Percentiles rank a stretch among this genome's conserved stretches.
Conservation (phyloP, 768 basidiomycete genomes). For the Podaxis pistillaris region DNA sequence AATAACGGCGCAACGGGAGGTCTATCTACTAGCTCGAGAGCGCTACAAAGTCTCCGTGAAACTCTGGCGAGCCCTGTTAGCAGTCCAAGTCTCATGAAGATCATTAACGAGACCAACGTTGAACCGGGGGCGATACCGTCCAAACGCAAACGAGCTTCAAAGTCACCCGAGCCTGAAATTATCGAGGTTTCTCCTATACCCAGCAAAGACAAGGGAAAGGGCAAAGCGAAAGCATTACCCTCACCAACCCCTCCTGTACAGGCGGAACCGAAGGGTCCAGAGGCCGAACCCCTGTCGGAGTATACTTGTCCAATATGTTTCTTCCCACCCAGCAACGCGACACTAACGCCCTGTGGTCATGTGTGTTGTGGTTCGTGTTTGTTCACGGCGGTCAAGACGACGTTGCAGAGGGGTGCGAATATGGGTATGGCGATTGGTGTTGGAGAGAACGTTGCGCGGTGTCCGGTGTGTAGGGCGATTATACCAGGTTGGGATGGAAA, state of each 20-base stretch:
- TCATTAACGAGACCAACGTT: conserved; percentile 6
- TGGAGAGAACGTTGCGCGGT: conserved; percentile 34
- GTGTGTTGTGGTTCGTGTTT: conserved; percentile 76
- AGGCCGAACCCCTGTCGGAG: conserved; percentile 44
- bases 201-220: conserved; percentile 9
- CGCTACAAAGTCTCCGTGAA: not conserved
- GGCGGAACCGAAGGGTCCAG: conserved; percentile 18
- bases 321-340: conserved; percentile 70
- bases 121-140: not conserved
- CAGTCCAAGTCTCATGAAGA: conserved; percentile 6
- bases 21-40: not conserved
- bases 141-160: conserved; percentile 6
- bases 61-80: not conserved
- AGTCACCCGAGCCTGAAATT: conserved; percentile 16
- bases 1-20: not conserved
- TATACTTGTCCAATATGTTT: conserved; percentile 84
- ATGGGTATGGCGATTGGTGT: conserved; percentile 18
- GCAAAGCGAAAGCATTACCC: conserved; percentile 10
- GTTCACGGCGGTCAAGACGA: conserved; percentile 68
- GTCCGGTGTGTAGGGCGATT: conserved; percentile 67
- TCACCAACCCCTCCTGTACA: conserved; percentile 13
- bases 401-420: conserved; percentile 45
- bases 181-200: conserved; percentile 14
- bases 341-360: conserved; percentile 79
- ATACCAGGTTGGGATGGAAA: conserved; percentile 71